A percentile compares a stretch with the other conserved stretches of the same genome.
Conservation (phyloP, 176 grass and related monocot genomes). For the Raddia guianensis region DNA sequence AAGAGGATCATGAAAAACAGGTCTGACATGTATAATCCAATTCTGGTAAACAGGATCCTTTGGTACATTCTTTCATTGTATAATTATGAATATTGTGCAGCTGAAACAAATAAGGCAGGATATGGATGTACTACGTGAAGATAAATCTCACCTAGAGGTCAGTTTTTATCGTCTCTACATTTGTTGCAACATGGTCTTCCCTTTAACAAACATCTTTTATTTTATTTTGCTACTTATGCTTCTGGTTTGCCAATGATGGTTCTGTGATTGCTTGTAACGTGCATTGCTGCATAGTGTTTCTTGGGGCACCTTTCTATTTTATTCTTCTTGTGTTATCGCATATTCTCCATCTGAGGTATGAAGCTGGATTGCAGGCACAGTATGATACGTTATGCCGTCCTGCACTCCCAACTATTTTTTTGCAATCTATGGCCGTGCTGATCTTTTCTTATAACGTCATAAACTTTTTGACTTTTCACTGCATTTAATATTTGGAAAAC, state of each 20-base stretch:
- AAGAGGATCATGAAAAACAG: conserved; percentile 62
- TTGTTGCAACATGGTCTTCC: not conserved
- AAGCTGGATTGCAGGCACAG: not conserved
- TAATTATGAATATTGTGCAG: conserved; percentile 53
- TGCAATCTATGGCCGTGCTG: not conserved
- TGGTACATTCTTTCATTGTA: not conserved
- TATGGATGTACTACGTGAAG: conserved; percentile 61
- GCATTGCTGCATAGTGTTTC: not conserved
- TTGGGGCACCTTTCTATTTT: not conserved
- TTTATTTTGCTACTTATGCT: not conserved
- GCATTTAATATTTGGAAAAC: not conserved
- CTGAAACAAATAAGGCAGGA: conserved; percentile 70
- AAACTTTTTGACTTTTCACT: not conserved
- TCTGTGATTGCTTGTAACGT: not conserved
- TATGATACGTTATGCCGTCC: not conserved
- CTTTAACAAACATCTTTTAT: not conserved
- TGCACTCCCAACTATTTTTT: not conserved
- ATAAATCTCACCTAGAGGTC: conserved; percentile 80
- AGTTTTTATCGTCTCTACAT: conserved; percentile 35
- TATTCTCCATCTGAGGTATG: not conserved
- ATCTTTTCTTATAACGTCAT: not conserved
- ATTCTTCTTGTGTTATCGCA: not conserved
- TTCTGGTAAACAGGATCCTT: not conserved
- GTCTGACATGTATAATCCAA: conserved; percentile 34
- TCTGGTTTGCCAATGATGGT: conserved; percentile 8